Base-by-base conservation (phyloP, 2,329 filamentous ascomycete genomes). In the Calonectria pteridis region DNA sequence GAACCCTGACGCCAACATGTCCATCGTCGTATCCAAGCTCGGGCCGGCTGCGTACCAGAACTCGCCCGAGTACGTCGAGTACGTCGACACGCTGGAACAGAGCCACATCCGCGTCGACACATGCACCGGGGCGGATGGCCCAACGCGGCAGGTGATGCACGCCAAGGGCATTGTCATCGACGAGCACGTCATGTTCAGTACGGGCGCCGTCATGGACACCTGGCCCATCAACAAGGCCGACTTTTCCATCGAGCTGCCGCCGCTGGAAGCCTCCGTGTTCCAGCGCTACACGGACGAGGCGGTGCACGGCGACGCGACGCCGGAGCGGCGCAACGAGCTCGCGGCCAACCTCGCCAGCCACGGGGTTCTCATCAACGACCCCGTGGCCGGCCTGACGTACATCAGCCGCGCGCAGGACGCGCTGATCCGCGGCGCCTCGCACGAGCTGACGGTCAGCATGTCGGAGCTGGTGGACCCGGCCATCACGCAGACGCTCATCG, bases 151-250 rank as follows among this genome's bases (percentile, higher is more conserved):
- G n/a, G 58, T 62, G 33, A 62, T 62, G 58, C 58, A 62, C 58
- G 58, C 58, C 33, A 62, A 62, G 58, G 58, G 58, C 58, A 62
- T 62, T 23, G 58, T 62, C 1, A 62, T 62, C 6, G 58, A 62
- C 33, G 33, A 62, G n/a, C n/a, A 26, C 16, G 58, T 62, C 18
- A 20, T 62, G n/a, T 62, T 62, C 58, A 62, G 58, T 35, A 62
- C 58, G 6, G 58, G 58, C 3, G 58, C 58, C 58, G 58, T 62
- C 33, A 62, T 62, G 58, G 58, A 62, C 11, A 62, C 58, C 20
- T 62, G 58, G 58, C 58, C 58, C n/a, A 62, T 62, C n/a, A 62
- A 62, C 23, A 62, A 62, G n/a, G 58, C 33, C 6, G 58, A 62
- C 58, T 62, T 62, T 35, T 62, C 58, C 29, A 40, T 62, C 14